phyloP scores from a whole-genome alignment of 1,139 yeast genomes.

The Suhomyces bribrorum region DNA sequence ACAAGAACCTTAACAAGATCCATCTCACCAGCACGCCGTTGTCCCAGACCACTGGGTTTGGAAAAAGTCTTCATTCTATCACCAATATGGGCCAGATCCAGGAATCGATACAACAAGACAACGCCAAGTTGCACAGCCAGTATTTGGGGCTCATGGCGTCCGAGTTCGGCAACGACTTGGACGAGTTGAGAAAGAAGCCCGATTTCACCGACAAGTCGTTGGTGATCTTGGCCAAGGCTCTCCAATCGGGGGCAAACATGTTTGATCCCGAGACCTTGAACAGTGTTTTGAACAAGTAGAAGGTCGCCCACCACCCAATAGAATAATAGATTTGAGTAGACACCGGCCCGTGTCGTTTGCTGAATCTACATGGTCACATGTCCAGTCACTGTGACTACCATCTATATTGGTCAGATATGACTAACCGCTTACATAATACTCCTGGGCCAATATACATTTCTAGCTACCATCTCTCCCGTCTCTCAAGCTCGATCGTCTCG shows the following conservation, averaged over 20 bases:
- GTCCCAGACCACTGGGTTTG: conserved; percentile 21
- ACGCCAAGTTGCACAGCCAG: conserved; percentile 48
- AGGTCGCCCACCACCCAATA: too few species aligned
- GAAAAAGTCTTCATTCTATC: conserved; percentile 17
- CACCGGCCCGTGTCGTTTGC: too few species aligned
- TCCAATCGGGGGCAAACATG: conserved; percentile 66
- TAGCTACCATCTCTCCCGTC: too few species aligned
- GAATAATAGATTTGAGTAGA: too few species aligned
- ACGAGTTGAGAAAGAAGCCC: conserved; percentile 61
- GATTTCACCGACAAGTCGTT: conserved; percentile 63
- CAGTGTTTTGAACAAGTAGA: conserved; percentile 31
- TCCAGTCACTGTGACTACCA: not conserved
- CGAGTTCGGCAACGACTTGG: conserved; percentile 63
- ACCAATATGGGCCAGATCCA: conserved; percentile 26
- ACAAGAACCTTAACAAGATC: conserved; percentile 27
- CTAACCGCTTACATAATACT: too few species aligned
- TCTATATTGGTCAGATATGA: too few species aligned
- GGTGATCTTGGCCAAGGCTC: conserved; percentile 60
- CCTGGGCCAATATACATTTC: too few species aligned
- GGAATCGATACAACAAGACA: conserved; percentile 28
- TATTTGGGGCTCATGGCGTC: conserved; percentile 59
- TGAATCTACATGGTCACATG: too few species aligned
- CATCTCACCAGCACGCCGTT: conserved; percentile 29
- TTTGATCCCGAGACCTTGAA: conserved; percentile 63
- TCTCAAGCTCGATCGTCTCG: too few species aligned